These are phyloP conservation scores for Chalciporus pseudorubinellus DNA, from an alignment of 768 basidiomycete genomes.

Conservation along the genomic window DNA sequence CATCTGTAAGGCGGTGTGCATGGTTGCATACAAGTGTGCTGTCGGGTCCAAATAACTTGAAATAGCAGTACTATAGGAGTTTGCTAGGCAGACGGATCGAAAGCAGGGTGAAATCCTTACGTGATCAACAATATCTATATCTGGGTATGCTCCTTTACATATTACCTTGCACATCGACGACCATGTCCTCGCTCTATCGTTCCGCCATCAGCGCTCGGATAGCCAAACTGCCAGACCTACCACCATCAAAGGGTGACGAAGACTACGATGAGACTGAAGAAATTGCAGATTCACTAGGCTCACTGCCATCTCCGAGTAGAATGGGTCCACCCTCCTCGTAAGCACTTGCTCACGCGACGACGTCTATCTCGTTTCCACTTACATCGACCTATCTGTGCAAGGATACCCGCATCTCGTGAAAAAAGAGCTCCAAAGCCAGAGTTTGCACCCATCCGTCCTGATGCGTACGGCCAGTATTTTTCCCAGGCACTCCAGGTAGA, in stretches of 20 bases:
- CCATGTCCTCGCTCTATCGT: slow-evolving; percentile 72
- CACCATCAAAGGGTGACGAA: slow-evolving; percentile 42
- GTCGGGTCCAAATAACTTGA: too few species aligned
- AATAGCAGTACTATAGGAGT: too few species aligned
- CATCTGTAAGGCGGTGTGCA: background rate
- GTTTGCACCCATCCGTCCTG: slow-evolving; percentile 76
- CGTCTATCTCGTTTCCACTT: slow-evolving; percentile 6
- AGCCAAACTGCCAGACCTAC: slow-evolving; percentile 67
- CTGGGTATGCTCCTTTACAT: background rate
- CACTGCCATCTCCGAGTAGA: slow-evolving; percentile 47
- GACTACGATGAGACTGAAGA: slow-evolving; percentile 45
- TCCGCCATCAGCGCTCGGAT: slow-evolving; percentile 75
- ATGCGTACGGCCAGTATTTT: slow-evolving; percentile 57
- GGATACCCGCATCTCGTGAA: slow-evolving; percentile 29
- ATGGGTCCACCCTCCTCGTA: slow-evolving; percentile 65
- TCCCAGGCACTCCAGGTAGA: slow-evolving; percentile 74
- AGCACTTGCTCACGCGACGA: slow-evolving; percentile 29
- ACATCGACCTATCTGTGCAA: slow-evolving; percentile 19
- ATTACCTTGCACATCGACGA: background rate
- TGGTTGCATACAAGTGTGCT: too few species aligned
- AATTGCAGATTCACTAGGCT: slow-evolving; percentile 53
- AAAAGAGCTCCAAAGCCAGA: slow-evolving; percentile 51
- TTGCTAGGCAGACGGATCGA: too few species aligned
- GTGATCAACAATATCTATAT: slow-evolving; percentile 1
- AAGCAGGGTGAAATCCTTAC: too few species aligned